phyloP scores from a whole-genome alignment of 208 protist genomes.

The Wallacemonas sp. region DNA sequence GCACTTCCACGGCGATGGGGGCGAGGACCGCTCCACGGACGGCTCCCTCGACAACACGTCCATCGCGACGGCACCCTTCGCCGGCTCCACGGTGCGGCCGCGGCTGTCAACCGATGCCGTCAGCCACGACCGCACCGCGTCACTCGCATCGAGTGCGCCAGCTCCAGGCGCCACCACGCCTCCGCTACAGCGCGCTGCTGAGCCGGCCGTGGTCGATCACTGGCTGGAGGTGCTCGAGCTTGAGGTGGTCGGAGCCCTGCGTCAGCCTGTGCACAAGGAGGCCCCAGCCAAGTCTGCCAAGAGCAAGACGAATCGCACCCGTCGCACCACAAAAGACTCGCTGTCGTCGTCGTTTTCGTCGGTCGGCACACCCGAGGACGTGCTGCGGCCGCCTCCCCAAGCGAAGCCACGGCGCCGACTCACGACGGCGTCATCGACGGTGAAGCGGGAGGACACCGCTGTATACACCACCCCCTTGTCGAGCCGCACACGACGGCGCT shows the following conservation, averaged over 20 bases:
- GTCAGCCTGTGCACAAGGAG: not conserved
- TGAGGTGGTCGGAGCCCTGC: constrained; percentile 3
- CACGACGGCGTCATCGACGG: no score
- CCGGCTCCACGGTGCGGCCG: not conserved
- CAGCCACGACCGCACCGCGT: not conserved
- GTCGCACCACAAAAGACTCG: not conserved
- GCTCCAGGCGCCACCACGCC: no score
- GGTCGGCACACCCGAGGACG: no score
- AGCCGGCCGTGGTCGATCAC: not conserved
- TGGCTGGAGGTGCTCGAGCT: constrained; percentile 6
- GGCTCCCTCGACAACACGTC: not conserved
- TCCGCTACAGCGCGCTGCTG: no score
- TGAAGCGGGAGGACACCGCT: no score
- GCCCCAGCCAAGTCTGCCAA: not conserved
- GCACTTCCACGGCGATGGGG: no score
- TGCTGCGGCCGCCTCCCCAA: no score
- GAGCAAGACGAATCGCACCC: no score
- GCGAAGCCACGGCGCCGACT: no score
- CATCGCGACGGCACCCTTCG: constrained; percentile 3
- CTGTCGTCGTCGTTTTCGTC: not conserved
- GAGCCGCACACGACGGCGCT: no score
- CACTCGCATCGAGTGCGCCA: not conserved
- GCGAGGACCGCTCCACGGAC: not conserved
- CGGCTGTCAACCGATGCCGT: no score
- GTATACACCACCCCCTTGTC: no score